Base-by-base conservation (phyloP, 176 grass and related monocot species). In the Sorghum bicolor region DNA sequence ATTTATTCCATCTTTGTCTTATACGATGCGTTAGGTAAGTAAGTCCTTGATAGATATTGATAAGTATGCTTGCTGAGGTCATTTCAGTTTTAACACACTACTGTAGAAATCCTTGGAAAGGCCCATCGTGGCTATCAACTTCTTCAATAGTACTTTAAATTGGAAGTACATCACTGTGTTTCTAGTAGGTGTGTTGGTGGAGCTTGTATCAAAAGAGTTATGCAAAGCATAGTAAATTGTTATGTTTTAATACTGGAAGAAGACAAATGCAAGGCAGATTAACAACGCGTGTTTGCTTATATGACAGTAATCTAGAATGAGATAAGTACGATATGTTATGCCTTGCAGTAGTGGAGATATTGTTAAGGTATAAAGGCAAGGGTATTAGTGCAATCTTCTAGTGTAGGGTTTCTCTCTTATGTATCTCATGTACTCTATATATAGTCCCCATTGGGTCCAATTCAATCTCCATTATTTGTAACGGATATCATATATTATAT, bases 51-150 rank as follows among this genome's bases (percentile, higher is more conserved):
- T 43, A 24, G 12, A 26, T 10, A 85, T 29, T 38, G 41, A 70
- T 76, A 39, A 66, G 36, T 67, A 74, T 80, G 75, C 17, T 44
- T 78, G 76, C 33, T 79, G 60, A 55, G 60, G 57, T 80, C 40
- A 26, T 84, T 80, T 88, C 14, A 71, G 41, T 65, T 75, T 40
- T 48, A 77, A 19, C 6, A 76, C 19, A 74, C 74, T 65, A 24
- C 32, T 50, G 37, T 69, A 36, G 17, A 76, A 70, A 36, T 11
- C 41, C 29, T 43, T 30, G 53, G 34, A 70, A 69, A 67, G 48
- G 19, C 5, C 22, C 22, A 48, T 44, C 5, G 12, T 71, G 48
- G 8, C 20, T 64, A 71, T 43, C 74, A 45, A 2, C 72, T 70
- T 71, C 5, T 64, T 72, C 19, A 43, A 76, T 14, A 53, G 2